phyloP scores from a whole-genome alignment of 352 stramenopile species.

The Lagenidium giganteum region DNA sequence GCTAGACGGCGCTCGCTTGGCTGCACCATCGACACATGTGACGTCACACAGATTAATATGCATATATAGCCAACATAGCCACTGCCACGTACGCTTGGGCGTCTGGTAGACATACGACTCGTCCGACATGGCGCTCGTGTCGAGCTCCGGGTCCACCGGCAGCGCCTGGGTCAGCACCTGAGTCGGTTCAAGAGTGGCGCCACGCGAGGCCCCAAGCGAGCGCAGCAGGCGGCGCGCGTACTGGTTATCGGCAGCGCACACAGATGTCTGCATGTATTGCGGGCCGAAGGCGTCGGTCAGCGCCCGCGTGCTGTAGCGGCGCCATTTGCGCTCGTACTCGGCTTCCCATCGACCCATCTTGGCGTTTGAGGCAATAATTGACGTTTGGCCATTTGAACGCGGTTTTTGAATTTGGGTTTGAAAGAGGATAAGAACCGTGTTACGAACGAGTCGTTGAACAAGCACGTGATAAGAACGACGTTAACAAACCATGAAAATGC shows the following conservation, averaged over 20 bases:
- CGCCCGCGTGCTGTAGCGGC: constrained; percentile 26
- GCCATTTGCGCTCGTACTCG: constrained; percentile 66
- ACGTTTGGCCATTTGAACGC: too few species aligned
- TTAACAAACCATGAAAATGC: too few species aligned
- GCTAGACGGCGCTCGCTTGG: constrained; percentile 1
- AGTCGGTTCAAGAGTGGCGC: too few species aligned
- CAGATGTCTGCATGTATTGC: constrained; percentile 12
- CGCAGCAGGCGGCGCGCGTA: constrained; percentile 35
- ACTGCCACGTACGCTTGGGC: constrained; percentile 24
- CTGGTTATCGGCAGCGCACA: constrained; percentile 28
- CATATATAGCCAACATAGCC: neutral
- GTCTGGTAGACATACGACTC: constrained; percentile 72
- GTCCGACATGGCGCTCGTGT: constrained; percentile 23
- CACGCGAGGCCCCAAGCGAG: constrained; percentile 15
- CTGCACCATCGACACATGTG: neutral
- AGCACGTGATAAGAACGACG: too few species aligned
- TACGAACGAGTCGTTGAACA: too few species aligned
- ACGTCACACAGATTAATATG: neutral
- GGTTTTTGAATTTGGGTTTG: too few species aligned
- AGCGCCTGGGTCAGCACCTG: constrained; percentile 26
- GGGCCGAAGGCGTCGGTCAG: constrained; percentile 33
- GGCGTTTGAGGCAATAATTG: too few species aligned
- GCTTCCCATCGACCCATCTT: constrained; percentile 39
- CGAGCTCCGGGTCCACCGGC: constrained; percentile 21
- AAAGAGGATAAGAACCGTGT: too few species aligned